Percentiles rank a stretch among this genome's conserved stretches.
Conservation (phyloP, 768 basidiomycete genomes). For the Podaxis mareebaensis region DNA sequence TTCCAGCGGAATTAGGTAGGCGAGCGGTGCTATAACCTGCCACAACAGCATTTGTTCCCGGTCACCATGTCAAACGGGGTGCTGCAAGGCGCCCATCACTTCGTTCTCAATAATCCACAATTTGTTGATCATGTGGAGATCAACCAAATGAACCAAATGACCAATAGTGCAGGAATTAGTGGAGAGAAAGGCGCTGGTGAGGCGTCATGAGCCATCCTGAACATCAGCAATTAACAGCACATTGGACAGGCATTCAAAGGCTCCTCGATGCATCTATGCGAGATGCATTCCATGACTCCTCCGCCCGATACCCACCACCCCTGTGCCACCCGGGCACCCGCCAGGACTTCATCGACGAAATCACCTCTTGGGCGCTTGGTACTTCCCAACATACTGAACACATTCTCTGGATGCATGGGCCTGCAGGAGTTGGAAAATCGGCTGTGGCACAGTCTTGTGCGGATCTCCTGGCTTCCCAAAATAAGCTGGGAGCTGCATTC, state of each 20-base stretch:
- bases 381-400: neutral
- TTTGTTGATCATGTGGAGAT: too few relatives aligned
- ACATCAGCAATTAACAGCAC: too few relatives aligned
- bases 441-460: slow-evolving; percentile 12
- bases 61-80: too few relatives aligned
- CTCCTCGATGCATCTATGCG: slow-evolving; percentile 5
- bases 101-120: too few relatives aligned
- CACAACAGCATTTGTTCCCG: too few relatives aligned
- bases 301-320: slow-evolving; percentile 1
- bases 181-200: too few relatives aligned
- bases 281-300: slow-evolving; percentile 6
- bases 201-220: too few relatives aligned
- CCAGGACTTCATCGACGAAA: neutral
- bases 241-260: neutral
- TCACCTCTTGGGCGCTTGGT: neutral
- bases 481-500: slow-evolving; percentile 5
- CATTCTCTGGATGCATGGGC: slow-evolving; percentile 10
- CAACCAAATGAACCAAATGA: too few relatives aligned
- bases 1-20: too few relatives aligned
- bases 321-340: slow-evolving; percentile 5
- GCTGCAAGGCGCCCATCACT: too few relatives aligned
- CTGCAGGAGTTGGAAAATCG: slow-evolving; percentile 14
- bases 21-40: too few relatives aligned
- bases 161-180: too few relatives aligned
- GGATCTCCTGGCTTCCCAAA: neutral